Evolutionary conservation across 352 stramenopile genomes (phyloP), one percentile per base, ranked within the genome.

Genomic region (Paralagenidium karlingii): DNA sequence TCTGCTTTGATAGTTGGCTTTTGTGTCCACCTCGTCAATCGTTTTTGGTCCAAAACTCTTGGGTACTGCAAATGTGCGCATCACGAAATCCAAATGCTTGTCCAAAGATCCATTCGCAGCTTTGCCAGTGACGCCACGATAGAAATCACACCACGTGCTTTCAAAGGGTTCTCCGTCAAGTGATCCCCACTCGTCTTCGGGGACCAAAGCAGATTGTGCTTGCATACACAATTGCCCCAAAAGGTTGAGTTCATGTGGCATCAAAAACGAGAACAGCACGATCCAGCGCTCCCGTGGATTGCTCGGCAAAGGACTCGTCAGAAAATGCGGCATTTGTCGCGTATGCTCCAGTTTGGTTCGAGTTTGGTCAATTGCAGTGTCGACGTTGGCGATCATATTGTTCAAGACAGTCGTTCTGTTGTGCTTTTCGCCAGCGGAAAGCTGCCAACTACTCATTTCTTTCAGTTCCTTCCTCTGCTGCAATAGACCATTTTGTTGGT

Each of bases 231-330:
- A 40, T 12, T 56, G 53, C 0, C 43, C 60, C 11, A 71, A 28
- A 20, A 69, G 41, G 12, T 63, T 51, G 10, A 82, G 22, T 16
- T 71, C 45, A 8, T 39, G 41, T 0, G 68, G 64, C 29, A 70
- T 52, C 0, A 49, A 38, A 3, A 77, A 21, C 29, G 69, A 68
- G 31, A 77, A 76, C n/a, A 82, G 47, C 5, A 67, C 39, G 30
- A 60, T 43, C 12, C 66, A 36, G 0, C 55, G 60, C 5, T 63
- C 49, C 0, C 15, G 3, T 16, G 37, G 42, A 12, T 49, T 20
- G 10, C 22, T 34, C 8, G 64, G 62, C 9, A 82, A 49, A 1
- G 60, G 54, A 11, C 45, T 59, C 3, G 53, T 45, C 4, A 69
- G 21, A 27, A 56, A 67, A 2, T 29, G 5, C 2, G 62, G 62